A percentile compares a stretch with the other conserved stretches of the same genome.
These are phyloP conservation scores for Coemansia sp. DNA, from an alignment of 192 early-diverging fungal species.

Conservation along the genomic window DNA sequence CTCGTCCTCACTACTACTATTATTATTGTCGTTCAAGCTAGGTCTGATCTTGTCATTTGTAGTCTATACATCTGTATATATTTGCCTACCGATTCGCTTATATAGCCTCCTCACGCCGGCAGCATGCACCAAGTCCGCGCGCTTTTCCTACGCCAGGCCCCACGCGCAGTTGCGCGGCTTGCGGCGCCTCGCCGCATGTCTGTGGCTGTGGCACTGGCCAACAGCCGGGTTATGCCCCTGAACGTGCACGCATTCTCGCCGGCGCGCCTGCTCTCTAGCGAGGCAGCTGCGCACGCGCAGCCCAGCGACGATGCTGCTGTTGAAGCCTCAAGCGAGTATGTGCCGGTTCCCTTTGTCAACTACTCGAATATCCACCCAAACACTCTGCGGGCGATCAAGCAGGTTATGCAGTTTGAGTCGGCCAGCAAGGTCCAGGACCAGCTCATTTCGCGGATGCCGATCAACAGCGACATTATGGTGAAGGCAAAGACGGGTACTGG, in stretches of 20 bases:
- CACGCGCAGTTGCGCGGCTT: conserved; percentile 17
- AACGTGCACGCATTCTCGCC: neutral
- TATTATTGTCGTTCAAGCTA: neutral
- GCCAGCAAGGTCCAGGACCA: conserved; percentile 84
- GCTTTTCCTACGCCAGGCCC: conserved; percentile 8
- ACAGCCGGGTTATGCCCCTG: conserved; percentile 2
- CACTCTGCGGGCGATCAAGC: conserved; percentile 57
- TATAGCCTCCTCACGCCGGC: neutral
- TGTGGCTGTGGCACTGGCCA: neutral
- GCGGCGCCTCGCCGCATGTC: neutral
- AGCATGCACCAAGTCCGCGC: conserved; percentile 26
- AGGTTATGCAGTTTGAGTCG: conserved; percentile 65
- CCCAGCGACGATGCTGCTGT: neutral
- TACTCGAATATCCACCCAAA: conserved; percentile 36
- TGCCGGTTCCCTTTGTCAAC: conserved; percentile 55
- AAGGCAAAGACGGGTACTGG: conserved; percentile 97
- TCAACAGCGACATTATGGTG: conserved; percentile 78
- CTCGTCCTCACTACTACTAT: neutral
- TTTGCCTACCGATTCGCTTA: neutral
- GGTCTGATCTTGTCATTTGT: neutral
- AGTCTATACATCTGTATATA: neutral
- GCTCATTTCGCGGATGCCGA: conserved; percentile 69
- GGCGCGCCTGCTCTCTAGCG: conserved; percentile 20
- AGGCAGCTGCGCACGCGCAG: conserved; percentile 12
- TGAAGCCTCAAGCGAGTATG: conserved; percentile 24